Base-by-base conservation (phyloP, 768 basidiomycete species). In the Lentinula sp. region DNA sequence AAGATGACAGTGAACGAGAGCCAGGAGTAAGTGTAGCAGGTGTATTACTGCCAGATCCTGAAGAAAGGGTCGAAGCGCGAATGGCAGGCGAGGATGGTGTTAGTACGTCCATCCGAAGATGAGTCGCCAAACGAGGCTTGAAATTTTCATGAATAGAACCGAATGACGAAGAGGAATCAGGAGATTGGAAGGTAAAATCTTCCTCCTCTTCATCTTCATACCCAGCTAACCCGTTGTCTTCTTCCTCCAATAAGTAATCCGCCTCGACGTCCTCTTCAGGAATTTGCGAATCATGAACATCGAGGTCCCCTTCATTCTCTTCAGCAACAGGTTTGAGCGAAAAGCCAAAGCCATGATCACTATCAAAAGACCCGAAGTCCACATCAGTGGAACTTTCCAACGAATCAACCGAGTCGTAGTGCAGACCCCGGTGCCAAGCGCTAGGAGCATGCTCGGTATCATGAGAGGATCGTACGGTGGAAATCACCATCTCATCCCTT, bases 171-270 rank as follows among this genome's bases (percentile, higher is more conserved):
- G 81, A 81, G 1, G 79, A 64, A 39, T 39, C 72, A 16, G 76
- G 70, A 58, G 74, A 76, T 20, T 72, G 69, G 71, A 66, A 84
- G 73, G 58, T 77, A 76, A 53, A 77, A 66, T 87, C 84, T 1
- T 77, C 79, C 56, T 85, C 85, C 2, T 81, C 84, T 59, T 87
- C 88, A 59, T 89, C 88, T 68, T 90, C 89, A 60, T 90, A 91
- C 33, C 85, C 79, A 46, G 77, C 81, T 37, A 90, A 73, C 20
- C 76, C 85, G 63, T 85, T 77, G 15, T 86, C 83, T 41, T 81
- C 81, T 42, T 84, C 81, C 42, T 84, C 84, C 5, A 74, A 77
- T 57, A 73, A 70, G 39, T 72, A 69, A 15, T 69, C 68, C 39
- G 76, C 71, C 51, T 74, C 74, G 4, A 76, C 74, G 32, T 79